A percentile compares a stretch with the other conserved stretches of the same genome.
phyloP scores from a whole-genome alignment of 345 rosid species.

The Draba incana region DNA sequence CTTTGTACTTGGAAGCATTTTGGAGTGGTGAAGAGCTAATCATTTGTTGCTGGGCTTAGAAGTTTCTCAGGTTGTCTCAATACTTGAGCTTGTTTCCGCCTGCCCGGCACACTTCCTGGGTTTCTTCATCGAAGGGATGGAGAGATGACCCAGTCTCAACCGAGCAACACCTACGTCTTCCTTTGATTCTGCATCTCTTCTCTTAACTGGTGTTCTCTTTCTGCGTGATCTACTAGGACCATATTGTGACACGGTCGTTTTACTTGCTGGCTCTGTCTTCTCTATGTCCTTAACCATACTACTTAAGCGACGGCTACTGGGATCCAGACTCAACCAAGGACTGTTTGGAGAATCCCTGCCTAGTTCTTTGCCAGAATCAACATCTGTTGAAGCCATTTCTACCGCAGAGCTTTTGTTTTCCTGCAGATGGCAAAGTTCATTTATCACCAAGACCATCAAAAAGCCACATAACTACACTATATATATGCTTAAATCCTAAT shows the following conservation, averaged over 20 bases:
- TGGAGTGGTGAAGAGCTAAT: constrained; percentile 24
- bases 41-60: constrained; percentile 29
- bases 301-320: constrained; percentile 45
- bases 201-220: constrained; percentile 47
- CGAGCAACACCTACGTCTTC: constrained; percentile 47
- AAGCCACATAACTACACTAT: constrained; percentile 27
- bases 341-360: constrained; percentile 51
- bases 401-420: constrained; percentile 42
- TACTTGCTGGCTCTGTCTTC: constrained; percentile 32
- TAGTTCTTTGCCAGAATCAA: constrained; percentile 46
- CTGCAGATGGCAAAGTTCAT: constrained; percentile 44
- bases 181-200: constrained; percentile 40
- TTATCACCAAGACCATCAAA: constrained; percentile 29
- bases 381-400: constrained; percentile 38
- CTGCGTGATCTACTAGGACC: constrained; percentile 52
- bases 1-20: constrained; percentile 26
- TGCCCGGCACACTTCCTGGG: constrained; percentile 55
- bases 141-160: constrained; percentile 58
- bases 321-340: constrained; percentile 85
- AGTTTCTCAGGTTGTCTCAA: constrained; percentile 41
- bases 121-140: constrained; percentile 49
- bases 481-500: constrained; percentile 3
- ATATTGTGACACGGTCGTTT: constrained; percentile 37
- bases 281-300: constrained; percentile 45
- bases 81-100: constrained; percentile 43